Evolutionary conservation across 306 rosid genomes (phyloP), one percentile per base, ranked within the genome.

Genomic region (Corylus heterophylla): DNA sequence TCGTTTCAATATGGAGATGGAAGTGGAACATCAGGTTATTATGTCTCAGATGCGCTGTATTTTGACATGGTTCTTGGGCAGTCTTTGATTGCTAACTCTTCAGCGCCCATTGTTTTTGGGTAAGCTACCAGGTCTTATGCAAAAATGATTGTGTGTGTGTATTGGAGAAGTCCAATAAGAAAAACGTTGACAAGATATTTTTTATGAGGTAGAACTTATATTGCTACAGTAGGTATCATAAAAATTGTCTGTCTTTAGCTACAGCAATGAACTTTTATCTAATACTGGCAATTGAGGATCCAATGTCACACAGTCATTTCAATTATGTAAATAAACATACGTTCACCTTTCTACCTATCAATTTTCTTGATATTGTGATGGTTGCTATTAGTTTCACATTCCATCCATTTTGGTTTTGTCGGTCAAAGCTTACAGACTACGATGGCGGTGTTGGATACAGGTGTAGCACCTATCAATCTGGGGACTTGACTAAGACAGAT

Each of bases 401-500:
- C 37, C 51, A 52, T 69, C 67, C 16, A 17, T 78, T 62, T 27
- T 80, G 68, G 14, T 54, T 74, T 50, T 45, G 68, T 67, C 76
- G 63, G 70, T 78, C 81, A 51, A 82, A 78, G 75, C 80, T 71
- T 79, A 71, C 20, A 68, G 71, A 49, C 42, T 76, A 76, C 66
- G 70, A 63, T 88, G 83, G 18, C 82, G 74, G 13, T 84, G 75
- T 81, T 81, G 78, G 83, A 82, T 84, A 85, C 89, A 95, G 98
- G 87, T 95, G 98, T 80, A 95, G 98, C 84, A 95, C 88, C 42
- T 78, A 63, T 81, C 97, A 91, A 74, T 87, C 94, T 54, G 98
- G 98, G 76, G 96, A 84, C 70, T 87, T 95, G 88, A 87, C 93
- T 39, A 91, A 92, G 88, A n/a, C 98, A 54, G 96, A 91, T 22